Evolutionary conservation across 495 filamentous ascomycete species (phyloP), one percentile per base, ranked within the genome.

Genomic region (Choiromyces venosus): DNA sequence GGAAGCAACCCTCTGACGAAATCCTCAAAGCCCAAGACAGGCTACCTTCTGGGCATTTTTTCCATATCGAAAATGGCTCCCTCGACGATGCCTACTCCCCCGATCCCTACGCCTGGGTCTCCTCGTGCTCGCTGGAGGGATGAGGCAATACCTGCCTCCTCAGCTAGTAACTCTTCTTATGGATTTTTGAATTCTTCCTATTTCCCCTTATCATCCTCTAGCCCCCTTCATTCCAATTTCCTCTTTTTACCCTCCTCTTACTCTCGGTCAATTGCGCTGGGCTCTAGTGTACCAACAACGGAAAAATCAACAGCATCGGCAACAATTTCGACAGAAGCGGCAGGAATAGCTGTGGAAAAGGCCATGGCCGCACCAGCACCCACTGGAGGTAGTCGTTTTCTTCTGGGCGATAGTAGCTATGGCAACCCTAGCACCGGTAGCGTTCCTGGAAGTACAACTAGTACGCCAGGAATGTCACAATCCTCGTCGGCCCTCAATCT

Each of bases 291-390:
- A 37, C 75, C 78, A 42, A 80, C 76, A 56, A 79, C 77, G 37
- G 78, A 79, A 37, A 40, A 66, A 46, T 79, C 76, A 19, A 79
- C 78, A 19, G 73, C 78, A n/a, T 79, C 77, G 38, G 77, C 77
- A 29, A 80, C 73, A 33, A 74, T 76, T 40, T 80, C 78, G 18
- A 80, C 78, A 16, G 73, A 79, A 25, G 78, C 78, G 68, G 78
- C 78, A 40, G 78, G 73, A 25, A 71, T 74, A 29, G 75, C 75
- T 25, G 76, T 80, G 68, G 73, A 79, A 44, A 79, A 79, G 40
- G 75, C 78, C 37, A 79, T 80, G 71, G 71, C 77, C 21, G 69
- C 75, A 16, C 71, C 69, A 1, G 68, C 40, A 10, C 66, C 70
- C 29, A 66, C 66, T 29, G 69, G 33, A 36, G 72, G 64, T 68